These are phyloP conservation scores for Drechslera avenae DNA, from an alignment of 2,329 filamentous ascomycete genomes.

Conservation along the genomic window DNA sequence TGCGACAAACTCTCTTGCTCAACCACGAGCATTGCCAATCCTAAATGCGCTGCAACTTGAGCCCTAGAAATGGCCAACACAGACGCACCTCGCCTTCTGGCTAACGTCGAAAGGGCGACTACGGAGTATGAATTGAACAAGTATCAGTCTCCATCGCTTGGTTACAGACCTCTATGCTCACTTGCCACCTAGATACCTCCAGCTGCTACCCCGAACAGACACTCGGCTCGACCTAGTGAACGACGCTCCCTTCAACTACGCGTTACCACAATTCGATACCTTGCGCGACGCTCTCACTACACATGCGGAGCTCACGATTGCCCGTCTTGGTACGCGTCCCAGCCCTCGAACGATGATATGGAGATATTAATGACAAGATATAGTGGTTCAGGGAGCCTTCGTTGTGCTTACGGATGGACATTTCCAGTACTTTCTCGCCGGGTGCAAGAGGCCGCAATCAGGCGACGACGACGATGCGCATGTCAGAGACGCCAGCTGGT, in stretches of 20 bases:
- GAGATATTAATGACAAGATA: no score
- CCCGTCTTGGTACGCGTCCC: no score
- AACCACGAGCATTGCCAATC: not conserved
- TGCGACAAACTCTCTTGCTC: not conserved
- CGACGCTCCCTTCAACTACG: no score
- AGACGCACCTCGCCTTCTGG: not conserved
- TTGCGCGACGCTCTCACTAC: no score
- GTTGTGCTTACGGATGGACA: not conserved
- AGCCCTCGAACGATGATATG: no score
- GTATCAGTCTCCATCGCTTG: no score
- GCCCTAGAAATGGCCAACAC: not conserved
- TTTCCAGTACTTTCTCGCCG: not conserved
- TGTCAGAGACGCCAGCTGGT: not conserved
- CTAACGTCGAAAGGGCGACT: not conserved
- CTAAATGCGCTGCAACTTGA: not conserved
- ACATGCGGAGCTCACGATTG: no score
- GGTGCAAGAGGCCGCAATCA: not conserved
- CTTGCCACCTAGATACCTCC: no score
- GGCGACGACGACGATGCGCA: not conserved
- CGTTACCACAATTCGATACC: no score
- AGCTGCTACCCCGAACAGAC: no score
- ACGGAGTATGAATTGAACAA: constrained; percentile 1
- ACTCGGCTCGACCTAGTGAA: no score
- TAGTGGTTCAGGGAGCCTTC: not conserved
- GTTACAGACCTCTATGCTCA: no score